phyloP scores from a whole-genome alignment of 805 yeast species.

The Wickerhamomyces xylosicus region DNA sequence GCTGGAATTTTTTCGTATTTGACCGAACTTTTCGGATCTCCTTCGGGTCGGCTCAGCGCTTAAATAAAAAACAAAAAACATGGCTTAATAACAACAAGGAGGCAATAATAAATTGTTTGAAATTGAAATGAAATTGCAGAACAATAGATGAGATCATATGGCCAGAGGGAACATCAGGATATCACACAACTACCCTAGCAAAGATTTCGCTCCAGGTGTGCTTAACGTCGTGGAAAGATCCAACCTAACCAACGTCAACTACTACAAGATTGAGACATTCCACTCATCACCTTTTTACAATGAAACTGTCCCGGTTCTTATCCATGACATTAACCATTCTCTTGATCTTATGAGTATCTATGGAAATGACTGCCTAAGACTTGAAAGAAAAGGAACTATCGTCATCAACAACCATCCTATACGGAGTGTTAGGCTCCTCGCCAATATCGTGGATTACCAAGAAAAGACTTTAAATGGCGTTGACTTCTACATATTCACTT shows the following conservation, averaged over 20 bases:
- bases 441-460: conserved; percentile 24
- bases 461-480: conserved; percentile 10
- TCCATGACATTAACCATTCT: conserved; percentile 19
- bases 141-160: not conserved
- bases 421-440: conserved; percentile 23
- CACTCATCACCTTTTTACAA: conserved; percentile 22
- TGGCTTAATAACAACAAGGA: no score
- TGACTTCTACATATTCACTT: conserved; percentile 14
- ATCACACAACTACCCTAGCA: not conserved
- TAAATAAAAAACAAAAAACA: no score
- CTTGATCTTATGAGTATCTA: conserved; percentile 17
- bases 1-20: not conserved
- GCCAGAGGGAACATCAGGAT: not conserved
- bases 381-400: conserved; percentile 12
- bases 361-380: conserved; percentile 14
- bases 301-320: conserved; percentile 21
- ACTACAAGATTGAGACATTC: conserved; percentile 26
- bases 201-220: conserved; percentile 19
- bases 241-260: conserved; percentile 17
- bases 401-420: conserved; percentile 35
- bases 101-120: no score
- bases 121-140: no score
- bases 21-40: not conserved
- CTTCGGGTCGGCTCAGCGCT: no score
- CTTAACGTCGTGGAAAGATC: conserved; percentile 17